phyloP scores from a whole-genome alignment of 371 early-diverging fungal genomes.

The Mortierella sp. region DNA sequence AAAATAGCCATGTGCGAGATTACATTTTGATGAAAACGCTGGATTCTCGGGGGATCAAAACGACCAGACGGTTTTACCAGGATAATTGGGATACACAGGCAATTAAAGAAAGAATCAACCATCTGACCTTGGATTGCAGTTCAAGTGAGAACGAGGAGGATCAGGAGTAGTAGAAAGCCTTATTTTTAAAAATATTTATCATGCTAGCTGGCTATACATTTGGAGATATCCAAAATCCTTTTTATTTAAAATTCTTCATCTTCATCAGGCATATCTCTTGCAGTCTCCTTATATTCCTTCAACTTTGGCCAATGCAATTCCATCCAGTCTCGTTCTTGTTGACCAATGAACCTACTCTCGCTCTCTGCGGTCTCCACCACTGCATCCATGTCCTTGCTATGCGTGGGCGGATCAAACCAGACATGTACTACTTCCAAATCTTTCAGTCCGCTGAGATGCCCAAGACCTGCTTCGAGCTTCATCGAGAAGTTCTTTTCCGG shows the following conservation, averaged over 20 bases:
- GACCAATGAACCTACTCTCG: background rate
- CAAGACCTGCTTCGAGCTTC: background rate
- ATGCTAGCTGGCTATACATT: no score
- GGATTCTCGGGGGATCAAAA: no score
- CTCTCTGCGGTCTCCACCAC: background rate
- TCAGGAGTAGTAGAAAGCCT: no score
- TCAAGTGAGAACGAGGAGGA: no score
- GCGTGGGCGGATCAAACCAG: background rate
- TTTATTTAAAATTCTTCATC: background rate
- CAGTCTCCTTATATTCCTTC: background rate
- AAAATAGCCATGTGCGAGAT: no score
- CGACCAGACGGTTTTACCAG: no score
- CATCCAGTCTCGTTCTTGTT: slow-evolving; percentile 6
- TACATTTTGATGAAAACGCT: no score
- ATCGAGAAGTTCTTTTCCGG: background rate
- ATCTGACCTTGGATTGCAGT: no score
- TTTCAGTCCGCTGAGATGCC: slow-evolving; percentile 1
- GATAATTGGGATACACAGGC: no score
- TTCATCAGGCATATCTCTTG: background rate
- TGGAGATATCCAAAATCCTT: no score
- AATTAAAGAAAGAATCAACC: no score
- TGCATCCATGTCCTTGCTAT: background rate
- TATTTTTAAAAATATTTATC: no score
- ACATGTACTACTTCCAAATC: slow-evolving; percentile 3
- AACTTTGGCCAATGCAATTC: slow-evolving; percentile 1